These are phyloP conservation scores for Colletotrichum sansevieriae DNA, from an alignment of 2,329 filamentous ascomycete genomes.

Conservation along the genomic window DNA sequence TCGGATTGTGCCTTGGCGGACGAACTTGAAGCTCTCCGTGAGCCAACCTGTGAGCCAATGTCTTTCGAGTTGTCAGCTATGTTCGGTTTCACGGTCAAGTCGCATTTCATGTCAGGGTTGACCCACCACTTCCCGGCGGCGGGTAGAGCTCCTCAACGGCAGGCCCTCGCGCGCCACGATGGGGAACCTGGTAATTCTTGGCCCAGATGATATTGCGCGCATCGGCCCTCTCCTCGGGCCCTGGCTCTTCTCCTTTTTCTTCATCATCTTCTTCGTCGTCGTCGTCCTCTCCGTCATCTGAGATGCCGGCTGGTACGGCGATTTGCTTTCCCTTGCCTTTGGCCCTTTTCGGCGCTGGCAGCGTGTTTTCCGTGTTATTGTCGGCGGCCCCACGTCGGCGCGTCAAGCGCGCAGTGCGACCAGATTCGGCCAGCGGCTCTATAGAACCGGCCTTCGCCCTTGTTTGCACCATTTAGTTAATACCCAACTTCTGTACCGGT, in stretches of 20 bases:
- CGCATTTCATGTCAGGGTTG: background rate
- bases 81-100: background rate
- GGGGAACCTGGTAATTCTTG: constrained; percentile 9
- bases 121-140: constrained; percentile 35
- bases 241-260: constrained; percentile 1
- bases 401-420: constrained; percentile 13
- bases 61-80: constrained; percentile 19
- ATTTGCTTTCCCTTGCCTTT: constrained; percentile 14
- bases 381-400: constrained; percentile 19
- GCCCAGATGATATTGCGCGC: background rate
- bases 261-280: constrained; percentile 11
- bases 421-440: constrained; percentile 5
- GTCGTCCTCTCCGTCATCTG: constrained; percentile 1
- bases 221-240: constrained; percentile 8
- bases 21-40: constrained; percentile 33
- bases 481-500: background rate
- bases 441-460: constrained; percentile 19
- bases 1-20: background rate
- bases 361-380: background rate
- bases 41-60: constrained; percentile 34
- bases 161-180: constrained; percentile 21
- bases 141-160: constrained; percentile 24
- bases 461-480: constrained; percentile 26
- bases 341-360: background rate
- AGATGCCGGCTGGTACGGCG: constrained; percentile 5